Conservation (phyloP, 768 basidiomycete species). For the Harrya chromipes region DNA sequence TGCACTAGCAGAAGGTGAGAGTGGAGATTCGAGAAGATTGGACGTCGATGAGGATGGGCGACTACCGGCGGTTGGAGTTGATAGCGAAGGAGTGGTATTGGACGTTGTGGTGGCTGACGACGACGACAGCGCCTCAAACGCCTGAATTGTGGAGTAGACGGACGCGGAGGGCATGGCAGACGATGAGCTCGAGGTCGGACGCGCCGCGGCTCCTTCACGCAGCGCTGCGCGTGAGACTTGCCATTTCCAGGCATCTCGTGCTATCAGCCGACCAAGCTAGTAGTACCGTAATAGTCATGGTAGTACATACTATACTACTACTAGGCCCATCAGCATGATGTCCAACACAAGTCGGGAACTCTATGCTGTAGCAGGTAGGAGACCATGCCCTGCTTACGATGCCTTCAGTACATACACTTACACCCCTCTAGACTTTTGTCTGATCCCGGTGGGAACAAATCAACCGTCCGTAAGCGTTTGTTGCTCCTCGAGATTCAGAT, state of each 20-base stretch:
- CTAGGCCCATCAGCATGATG: constrained; percentile 5
- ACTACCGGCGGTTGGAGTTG: constrained; percentile 1
- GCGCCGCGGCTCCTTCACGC: too few species aligned
- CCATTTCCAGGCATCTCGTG: too few species aligned
- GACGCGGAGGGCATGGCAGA: constrained; percentile 42
- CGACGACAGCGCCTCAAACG: constrained; percentile 56
- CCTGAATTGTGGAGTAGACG: constrained; percentile 57
- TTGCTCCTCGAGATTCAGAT: constrained; percentile 2
- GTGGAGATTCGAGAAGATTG: constrained; percentile 47
- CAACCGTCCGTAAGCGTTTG: constrained; percentile 58
- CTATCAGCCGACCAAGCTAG: too few species aligned
- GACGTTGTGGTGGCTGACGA: constrained; percentile 22
- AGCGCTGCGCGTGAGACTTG: too few species aligned
- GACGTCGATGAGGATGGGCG: constrained; percentile 2
- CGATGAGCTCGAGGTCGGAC: not conserved
- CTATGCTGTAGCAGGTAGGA: constrained; percentile 72
- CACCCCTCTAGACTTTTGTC: constrained; percentile 67
- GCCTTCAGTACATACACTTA: not conserved
- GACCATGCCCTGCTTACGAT: not conserved
- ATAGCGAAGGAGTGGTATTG: constrained; percentile 7
- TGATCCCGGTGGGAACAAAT: constrained; percentile 80
- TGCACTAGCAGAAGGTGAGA: constrained; percentile 44
- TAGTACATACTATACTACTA: too few species aligned
- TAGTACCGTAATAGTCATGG: too few species aligned
- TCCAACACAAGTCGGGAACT: constrained; percentile 40